These are phyloP conservation scores for Tricholoma furcatifolium DNA, from an alignment of 768 basidiomycete genomes.

Conservation along the genomic window DNA sequence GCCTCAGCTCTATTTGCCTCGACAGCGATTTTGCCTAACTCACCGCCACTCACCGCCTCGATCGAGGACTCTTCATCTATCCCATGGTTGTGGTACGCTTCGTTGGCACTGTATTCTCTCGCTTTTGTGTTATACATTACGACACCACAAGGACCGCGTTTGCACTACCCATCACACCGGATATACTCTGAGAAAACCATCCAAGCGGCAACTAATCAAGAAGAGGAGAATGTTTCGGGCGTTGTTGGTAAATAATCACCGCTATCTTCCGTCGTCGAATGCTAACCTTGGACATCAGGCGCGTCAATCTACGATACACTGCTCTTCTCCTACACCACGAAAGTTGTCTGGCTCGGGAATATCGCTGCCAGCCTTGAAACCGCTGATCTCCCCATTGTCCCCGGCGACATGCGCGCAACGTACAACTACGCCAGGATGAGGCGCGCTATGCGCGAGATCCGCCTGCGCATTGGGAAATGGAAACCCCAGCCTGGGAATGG, in stretches of 20 bases:
- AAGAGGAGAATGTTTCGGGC: conserved; percentile 76
- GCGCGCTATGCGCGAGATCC: conserved; percentile 46
- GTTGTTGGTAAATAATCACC: conserved; percentile 38
- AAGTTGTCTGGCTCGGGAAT: conserved; percentile 84
- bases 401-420: conserved; percentile 67
- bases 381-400: conserved; percentile 83
- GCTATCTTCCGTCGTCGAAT: background rate
- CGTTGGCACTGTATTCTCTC: conserved; percentile 48
- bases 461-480: conserved; percentile 56
- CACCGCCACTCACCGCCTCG: conserved; percentile 29
- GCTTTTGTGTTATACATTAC: conserved; percentile 40
- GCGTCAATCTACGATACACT: conserved; percentile 61
- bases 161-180: conserved; percentile 70
- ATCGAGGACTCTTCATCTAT: conserved; percentile 19
- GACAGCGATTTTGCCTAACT: conserved; percentile 57
- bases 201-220: conserved; percentile 54
- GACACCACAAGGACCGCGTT: conserved; percentile 71
- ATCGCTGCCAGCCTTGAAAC: conserved; percentile 74
- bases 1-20: conserved; percentile 44
- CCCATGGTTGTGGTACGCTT: conserved; percentile 49
- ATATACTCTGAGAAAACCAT: conserved; percentile 78
- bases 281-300: conserved; percentile 28
- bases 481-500: conserved; percentile 60
- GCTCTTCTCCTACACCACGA: conserved; percentile 87
- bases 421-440: conserved; percentile 68